Evolutionary conservation across 1,139 yeast species (phyloP).

Genomic region (Sugiyamaella novakii): DNA sequence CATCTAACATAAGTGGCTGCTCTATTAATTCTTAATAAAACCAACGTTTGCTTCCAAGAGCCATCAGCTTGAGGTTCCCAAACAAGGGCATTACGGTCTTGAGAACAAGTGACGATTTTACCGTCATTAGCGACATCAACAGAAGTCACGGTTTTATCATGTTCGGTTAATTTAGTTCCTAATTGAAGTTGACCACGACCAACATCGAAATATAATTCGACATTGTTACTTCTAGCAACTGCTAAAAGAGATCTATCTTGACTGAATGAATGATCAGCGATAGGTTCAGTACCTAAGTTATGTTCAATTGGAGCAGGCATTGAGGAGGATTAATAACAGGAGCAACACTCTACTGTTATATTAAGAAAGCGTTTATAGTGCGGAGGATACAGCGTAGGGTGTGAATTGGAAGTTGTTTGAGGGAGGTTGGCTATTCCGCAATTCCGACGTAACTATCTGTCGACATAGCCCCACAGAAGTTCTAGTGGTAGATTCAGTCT

Average conservation of each 20-base stretch:
- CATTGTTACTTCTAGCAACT: constrained; percentile 74
- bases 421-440: neutral
- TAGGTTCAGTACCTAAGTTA: constrained; percentile 79
- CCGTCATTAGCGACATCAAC: constrained; percentile 91
- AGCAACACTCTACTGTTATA: constrained; percentile 38
- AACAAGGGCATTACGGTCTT: constrained; percentile 95
- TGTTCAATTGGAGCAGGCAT: constrained; percentile 31
- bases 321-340: constrained; percentile 28
- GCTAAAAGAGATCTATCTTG: constrained; percentile 71
- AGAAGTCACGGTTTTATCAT: constrained; percentile 93
- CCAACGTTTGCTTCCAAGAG: constrained; percentile 82
- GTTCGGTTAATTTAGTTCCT: constrained; percentile 71
- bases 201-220: constrained; percentile 69
- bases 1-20: constrained; percentile 94
- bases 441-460: neutral
- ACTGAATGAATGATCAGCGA: constrained; percentile 88
- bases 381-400: neutral
- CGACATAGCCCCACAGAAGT: neutral
- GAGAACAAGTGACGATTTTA: constrained; percentile 93
- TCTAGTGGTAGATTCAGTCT: too few relatives aligned
- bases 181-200: constrained; percentile 46
- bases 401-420: neutral
- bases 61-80: constrained; percentile 78
- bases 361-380: too few relatives aligned
- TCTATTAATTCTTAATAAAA: constrained; percentile 84